Evolutionary conservation across 352 stramenopile species (phyloP).

Genomic region (Globisporangium viniferum): DNA sequence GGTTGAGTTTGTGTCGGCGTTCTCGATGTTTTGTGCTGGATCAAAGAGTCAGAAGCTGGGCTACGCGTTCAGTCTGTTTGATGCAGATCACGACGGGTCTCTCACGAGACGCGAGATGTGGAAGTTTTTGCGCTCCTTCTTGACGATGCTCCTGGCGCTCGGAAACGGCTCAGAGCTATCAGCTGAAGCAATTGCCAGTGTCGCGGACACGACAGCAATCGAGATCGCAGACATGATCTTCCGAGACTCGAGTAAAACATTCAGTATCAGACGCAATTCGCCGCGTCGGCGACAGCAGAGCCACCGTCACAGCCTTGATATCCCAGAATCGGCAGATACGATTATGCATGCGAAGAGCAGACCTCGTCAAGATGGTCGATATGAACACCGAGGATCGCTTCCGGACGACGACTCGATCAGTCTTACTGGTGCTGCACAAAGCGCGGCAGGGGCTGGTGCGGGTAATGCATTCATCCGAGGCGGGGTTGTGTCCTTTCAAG

Average conservation of each 20-base stretch:
- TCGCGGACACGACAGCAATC: constrained; percentile 78
- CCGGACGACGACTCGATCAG: constrained; percentile 53
- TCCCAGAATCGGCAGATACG: constrained; percentile 37
- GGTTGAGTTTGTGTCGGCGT: constrained; percentile 91
- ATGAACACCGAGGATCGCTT: constrained; percentile 72
- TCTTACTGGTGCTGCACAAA: constrained; percentile 51
- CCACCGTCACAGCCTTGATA: constrained; percentile 61
- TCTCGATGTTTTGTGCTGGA: constrained; percentile 92
- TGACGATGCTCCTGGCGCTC: constrained; percentile 93
- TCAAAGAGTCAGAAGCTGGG: constrained; percentile 96
- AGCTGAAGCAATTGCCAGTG: constrained; percentile 74
- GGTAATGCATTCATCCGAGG: constrained; percentile 67
- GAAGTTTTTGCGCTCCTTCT: constrained; percentile 92
- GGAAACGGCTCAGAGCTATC: constrained; percentile 87
- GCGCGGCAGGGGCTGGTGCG: constrained; percentile 51
- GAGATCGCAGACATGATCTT: constrained; percentile 84
- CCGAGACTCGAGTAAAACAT: constrained; percentile 78
- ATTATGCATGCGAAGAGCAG: constrained; percentile 32
- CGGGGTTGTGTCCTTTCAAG: constrained; percentile 78
- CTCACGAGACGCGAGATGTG: constrained; percentile 91
- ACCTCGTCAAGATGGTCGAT: constrained; percentile 34
- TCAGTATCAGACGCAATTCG: constrained; percentile 42
- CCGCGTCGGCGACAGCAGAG: constrained; percentile 28
- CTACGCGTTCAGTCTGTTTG: constrained; percentile 89
- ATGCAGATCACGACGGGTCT: constrained; percentile 85